Percentiles rank a stretch among this genome's conserved stretches.
phyloP scores from a whole-genome alignment of 1,139 yeast genomes.

The Scheffersomyces illinoinensis region DNA sequence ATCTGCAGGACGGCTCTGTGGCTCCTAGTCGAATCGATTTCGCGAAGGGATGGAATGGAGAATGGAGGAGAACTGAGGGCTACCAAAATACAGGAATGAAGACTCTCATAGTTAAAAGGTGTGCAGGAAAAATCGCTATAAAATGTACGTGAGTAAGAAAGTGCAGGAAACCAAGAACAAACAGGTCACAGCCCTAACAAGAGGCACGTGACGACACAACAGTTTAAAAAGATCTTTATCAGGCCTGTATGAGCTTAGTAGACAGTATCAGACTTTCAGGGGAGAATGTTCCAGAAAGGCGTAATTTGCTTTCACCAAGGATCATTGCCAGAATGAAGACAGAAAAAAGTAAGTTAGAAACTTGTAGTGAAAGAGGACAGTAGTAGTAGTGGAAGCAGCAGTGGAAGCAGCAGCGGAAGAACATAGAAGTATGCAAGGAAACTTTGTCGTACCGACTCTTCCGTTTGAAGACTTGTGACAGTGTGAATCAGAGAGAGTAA shows the following conservation, averaged over 20 bases:
- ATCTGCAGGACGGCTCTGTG: background rate
- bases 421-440: no score
- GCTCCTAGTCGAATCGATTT: background rate
- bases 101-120: background rate
- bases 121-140: background rate
- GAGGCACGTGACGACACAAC: conserved; percentile 12
- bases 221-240: background rate
- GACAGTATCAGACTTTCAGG: background rate
- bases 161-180: background rate
- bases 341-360: background rate
- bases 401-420: background rate
- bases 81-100: background rate
- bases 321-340: background rate
- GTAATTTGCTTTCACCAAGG: background rate
- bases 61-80: background rate
- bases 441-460: no score
- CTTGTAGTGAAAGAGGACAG: background rate
- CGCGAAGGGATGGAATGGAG: background rate
- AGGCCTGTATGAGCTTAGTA: background rate
- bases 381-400: no score
- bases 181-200: conserved; percentile 17
- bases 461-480: background rate
- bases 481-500: background rate
- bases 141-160: background rate
- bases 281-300: background rate